phyloP scores from a whole-genome alignment of 495 filamentous ascomycete genomes.

The Saxispiralis lemnorum region DNA sequence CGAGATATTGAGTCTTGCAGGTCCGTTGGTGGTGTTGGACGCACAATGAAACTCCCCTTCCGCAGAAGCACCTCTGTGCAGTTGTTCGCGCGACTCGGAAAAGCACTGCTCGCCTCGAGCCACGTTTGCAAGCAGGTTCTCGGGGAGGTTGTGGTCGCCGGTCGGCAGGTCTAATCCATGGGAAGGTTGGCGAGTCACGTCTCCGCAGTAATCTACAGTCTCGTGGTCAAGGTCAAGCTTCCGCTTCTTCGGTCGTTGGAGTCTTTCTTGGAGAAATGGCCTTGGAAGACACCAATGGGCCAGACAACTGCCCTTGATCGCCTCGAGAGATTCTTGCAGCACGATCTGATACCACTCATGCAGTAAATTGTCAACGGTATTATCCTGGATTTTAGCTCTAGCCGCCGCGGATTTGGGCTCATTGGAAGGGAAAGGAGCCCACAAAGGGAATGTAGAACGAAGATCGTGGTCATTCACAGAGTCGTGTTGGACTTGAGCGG shows the following conservation, averaged over 20 bases:
- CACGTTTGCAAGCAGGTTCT: too few species aligned
- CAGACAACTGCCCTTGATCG: conserved; percentile 17
- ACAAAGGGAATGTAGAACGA: conserved; percentile 16
- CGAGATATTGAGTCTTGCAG: not conserved
- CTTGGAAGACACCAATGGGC: conserved; percentile 30
- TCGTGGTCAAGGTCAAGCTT: conserved; percentile 5
- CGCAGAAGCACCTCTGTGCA: too few species aligned
- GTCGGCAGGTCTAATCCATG: too few species aligned
- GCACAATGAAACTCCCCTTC: not conserved
- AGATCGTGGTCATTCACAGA: conserved; percentile 6
- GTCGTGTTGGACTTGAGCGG: conserved; percentile 17
- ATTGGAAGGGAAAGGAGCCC: conserved; percentile 15
- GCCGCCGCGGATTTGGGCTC: conserved; percentile 23
- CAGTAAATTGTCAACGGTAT: conserved; percentile 10
- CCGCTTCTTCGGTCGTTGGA: conserved; percentile 8
- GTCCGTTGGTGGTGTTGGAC: conserved; percentile 8
- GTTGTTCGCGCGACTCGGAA: too few species aligned
- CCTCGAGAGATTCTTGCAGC: conserved; percentile 17
- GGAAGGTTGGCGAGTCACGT: too few species aligned
- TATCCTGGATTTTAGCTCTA: conserved; percentile 7
- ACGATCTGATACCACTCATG: conserved; percentile 13
- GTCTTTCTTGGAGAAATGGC: conserved; percentile 6
- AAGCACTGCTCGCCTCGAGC: too few species aligned
- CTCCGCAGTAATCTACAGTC: too few species aligned
- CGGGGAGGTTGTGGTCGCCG: too few species aligned